Evolutionary conservation across 495 filamentous ascomycete genomes (phyloP).

Genomic region (Parmelia sp.): DNA sequence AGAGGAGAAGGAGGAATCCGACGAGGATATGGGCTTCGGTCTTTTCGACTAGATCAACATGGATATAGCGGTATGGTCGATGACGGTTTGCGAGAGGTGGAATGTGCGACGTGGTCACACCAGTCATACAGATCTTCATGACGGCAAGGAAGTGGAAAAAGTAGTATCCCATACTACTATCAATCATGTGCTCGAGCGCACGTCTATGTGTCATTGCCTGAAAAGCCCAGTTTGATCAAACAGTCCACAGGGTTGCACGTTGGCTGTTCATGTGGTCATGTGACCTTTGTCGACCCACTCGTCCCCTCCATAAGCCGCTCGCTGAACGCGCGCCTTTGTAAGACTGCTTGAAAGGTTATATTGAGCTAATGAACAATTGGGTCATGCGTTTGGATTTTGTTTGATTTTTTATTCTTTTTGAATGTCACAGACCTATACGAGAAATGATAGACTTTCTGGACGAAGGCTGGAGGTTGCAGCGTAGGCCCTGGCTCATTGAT

Average conservation of each 20-base stretch:
- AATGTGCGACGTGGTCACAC: background rate
- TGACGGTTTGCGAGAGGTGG: constrained; percentile 3
- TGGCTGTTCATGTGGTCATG: background rate
- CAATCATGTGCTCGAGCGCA: background rate
- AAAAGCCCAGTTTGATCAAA: background rate
- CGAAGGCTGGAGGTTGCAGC: background rate
- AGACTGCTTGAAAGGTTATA: background rate
- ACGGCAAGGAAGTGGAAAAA: background rate
- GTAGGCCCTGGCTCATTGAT: background rate
- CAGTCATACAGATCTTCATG: background rate
- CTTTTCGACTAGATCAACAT: constrained; percentile 77
- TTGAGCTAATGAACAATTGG: background rate
- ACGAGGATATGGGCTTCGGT: constrained; percentile 99
- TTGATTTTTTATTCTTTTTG: too few species aligned
- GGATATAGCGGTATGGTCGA: constrained; percentile 2
- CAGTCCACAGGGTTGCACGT: background rate
- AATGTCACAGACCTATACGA: background rate
- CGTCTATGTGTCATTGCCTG: background rate
- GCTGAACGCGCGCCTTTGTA: background rate
- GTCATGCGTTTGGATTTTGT: background rate
- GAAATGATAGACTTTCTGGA: background rate
- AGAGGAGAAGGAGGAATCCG: constrained; percentile 82
- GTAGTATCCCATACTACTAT: background rate
- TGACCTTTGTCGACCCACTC: background rate
- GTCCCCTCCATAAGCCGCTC: background rate